These are phyloP conservation scores for Centrapalus pauciflorus DNA, from an alignment of 129 eudicot genomes.

Conservation along the genomic window DNA sequence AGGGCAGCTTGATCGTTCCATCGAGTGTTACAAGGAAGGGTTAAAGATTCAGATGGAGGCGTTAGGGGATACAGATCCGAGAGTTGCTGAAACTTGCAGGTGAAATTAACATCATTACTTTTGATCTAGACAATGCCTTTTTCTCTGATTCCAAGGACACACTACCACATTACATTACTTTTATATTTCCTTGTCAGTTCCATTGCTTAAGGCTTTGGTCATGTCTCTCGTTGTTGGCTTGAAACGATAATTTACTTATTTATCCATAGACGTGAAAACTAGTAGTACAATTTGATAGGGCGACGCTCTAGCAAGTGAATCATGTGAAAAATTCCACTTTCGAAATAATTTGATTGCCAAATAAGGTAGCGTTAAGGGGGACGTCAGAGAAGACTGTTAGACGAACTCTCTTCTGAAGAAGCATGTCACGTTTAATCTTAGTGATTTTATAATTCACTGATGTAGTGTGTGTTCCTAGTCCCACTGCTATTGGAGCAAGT, in stretches of 20 bases:
- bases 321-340: not conserved
- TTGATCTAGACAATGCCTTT: not conserved
- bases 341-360: not conserved
- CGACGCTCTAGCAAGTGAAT: not conserved
- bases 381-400: too few species aligned
- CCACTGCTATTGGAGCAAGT: not conserved
- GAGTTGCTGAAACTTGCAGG: constrained; percentile 99
- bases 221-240: not conserved
- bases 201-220: not conserved
- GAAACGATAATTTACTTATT: too few species aligned
- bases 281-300: not conserved
- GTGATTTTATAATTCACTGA: not conserved
- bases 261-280: not conserved
- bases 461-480: not conserved
- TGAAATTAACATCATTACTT: constrained; percentile 13
- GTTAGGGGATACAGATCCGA: constrained; percentile 86
- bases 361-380: too few species aligned
- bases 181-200: not conserved
- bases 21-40: constrained; percentile 85
- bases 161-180: not conserved
- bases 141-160: not conserved
- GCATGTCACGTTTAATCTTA: too few species aligned
- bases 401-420: too few species aligned
- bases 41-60: constrained; percentile 87
- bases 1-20: constrained; percentile 83